Conservation (phyloP, 2,329 filamentous ascomycete species). For the Lachnellula suecica region DNA sequence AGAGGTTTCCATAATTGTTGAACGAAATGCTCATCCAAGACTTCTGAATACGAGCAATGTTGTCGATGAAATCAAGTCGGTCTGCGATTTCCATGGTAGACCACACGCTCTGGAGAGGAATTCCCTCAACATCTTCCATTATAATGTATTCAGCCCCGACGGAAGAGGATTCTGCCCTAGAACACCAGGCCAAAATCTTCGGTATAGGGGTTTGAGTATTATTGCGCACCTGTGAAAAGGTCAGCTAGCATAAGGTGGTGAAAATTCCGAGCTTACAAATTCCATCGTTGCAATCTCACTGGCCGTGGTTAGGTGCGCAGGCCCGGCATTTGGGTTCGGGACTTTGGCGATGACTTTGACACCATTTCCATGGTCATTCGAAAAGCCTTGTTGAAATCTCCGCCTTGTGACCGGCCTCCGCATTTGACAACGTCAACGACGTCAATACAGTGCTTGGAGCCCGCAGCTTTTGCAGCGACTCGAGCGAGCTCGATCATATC, state of each 20-base stretch:
- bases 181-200: constrained; percentile 41
- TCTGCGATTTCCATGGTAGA: constrained; percentile 24
- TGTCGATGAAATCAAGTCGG: constrained; percentile 32
- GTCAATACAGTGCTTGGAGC: constrained; percentile 18
- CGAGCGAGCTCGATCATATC: constrained; percentile 34
- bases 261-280: constrained; percentile 4
- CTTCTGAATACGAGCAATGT: constrained; percentile 33
- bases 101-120: constrained; percentile 27
- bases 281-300: constrained; percentile 18
- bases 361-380: constrained; percentile 14
- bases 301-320: constrained; percentile 8
- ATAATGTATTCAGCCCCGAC: constrained; percentile 39
- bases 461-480: constrained; percentile 28
- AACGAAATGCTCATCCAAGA: constrained; percentile 35
- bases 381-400: constrained; percentile 12
- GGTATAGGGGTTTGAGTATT: constrained; percentile 36
- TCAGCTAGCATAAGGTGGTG: not conserved
- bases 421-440: constrained; percentile 4
- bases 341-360: constrained; percentile 9
- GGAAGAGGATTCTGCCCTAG: constrained; percentile 31
- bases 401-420: constrained; percentile 34
- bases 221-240: constrained; percentile 14
- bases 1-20: constrained; percentile 14
- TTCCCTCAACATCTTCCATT: constrained; percentile 36
- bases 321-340: constrained; percentile 11